Conservation (phyloP, 495 filamentous ascomycete genomes). For the Penicillium psychrofluorescens region DNA sequence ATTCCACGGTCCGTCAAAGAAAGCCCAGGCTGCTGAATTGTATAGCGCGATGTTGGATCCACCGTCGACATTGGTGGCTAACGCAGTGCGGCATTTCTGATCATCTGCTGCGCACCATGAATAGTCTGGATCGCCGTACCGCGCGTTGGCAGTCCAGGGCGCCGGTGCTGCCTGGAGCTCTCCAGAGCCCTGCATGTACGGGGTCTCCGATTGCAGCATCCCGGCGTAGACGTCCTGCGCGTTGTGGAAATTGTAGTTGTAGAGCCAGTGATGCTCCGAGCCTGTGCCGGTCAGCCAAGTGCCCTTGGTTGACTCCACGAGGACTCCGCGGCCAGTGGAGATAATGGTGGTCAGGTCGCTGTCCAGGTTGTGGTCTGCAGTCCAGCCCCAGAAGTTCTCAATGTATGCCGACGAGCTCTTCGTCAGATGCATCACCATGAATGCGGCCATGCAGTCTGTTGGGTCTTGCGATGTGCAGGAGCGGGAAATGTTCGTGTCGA, state of each 20-base stretch:
- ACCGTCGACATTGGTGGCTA: constrained; percentile 27
- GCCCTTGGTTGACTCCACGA: constrained; percentile 38
- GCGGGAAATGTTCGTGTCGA: constrained; percentile 27
- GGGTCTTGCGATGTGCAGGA: constrained; percentile 32
- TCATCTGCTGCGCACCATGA: constrained; percentile 26
- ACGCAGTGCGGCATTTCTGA: constrained; percentile 32
- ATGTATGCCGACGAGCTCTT: constrained; percentile 44
- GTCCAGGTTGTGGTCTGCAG: constrained; percentile 50
- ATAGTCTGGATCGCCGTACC: constrained; percentile 39
- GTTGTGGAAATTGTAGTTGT: constrained; percentile 43
- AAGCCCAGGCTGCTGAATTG: constrained; percentile 46
- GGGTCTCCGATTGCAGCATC: constrained; percentile 36
- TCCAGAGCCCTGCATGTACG: constrained; percentile 39
- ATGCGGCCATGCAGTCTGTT: constrained; percentile 39
- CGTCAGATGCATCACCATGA: constrained; percentile 46
- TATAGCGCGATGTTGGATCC: constrained; percentile 47
- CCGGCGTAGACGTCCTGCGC: constrained; percentile 41
- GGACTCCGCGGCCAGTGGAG: constrained; percentile 42
- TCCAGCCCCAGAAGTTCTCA: constrained; percentile 58
- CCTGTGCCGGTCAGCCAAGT: constrained; percentile 38
- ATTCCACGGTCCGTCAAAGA: constrained; percentile 37
- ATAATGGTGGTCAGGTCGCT: constrained; percentile 28
- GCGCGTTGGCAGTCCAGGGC: constrained; percentile 30
- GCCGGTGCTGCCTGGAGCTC: constrained; percentile 27
- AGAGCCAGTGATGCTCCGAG: constrained; percentile 44